Evolutionary conservation across 2,329 filamentous ascomycete genomes (phyloP), one percentile per base, ranked within the genome.

Genomic region (Trichoderma endophyticum): DNA sequence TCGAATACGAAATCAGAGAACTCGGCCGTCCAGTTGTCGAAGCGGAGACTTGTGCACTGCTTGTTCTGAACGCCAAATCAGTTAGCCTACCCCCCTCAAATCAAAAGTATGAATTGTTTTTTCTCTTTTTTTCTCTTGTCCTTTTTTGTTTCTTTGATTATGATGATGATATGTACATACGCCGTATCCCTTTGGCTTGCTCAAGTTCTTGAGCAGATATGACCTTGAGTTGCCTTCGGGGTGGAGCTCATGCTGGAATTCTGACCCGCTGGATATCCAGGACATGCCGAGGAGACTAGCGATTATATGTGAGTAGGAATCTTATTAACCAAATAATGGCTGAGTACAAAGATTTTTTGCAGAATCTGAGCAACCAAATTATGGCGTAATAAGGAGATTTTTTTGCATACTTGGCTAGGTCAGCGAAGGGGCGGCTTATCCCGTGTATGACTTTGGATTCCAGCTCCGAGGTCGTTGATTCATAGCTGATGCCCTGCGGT

Each of bases 391-490:
- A 67, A 67, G 66, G 66, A 61, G 39, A 70, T 32, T 34, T 51
- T 69, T 54, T 61, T 61, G 57, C 66, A 60, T 70, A 70, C 66
- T 70, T 70, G 66, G 66, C 66, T 34, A 70, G 66, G 56, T 70
- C 66, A 61, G 66, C 66, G 43, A 70, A 60, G 57, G 66, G 66
- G 39, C 57, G 56, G 57, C 39, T 51, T n/a, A 70, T 59, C 32
- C 66, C 66, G 28, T 70, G 56, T 32, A 70, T 70, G 66, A 70
- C 66, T 70, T 70, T 70, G 66, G 66, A 70, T 70, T 70, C 66
- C 57, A 70, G 28, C 57, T 70, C 66, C 26, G 66, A 70, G 12
- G 66, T 70, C 39, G 66, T 70, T 18, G 66, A 59, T 9, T 70
- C 66, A 39, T 70, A 59, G 57, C 39, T 70, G 57, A 70, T 70